phyloP scores from a whole-genome alignment of 495 filamentous ascomycete species.

The Xylaria scruposa region DNA sequence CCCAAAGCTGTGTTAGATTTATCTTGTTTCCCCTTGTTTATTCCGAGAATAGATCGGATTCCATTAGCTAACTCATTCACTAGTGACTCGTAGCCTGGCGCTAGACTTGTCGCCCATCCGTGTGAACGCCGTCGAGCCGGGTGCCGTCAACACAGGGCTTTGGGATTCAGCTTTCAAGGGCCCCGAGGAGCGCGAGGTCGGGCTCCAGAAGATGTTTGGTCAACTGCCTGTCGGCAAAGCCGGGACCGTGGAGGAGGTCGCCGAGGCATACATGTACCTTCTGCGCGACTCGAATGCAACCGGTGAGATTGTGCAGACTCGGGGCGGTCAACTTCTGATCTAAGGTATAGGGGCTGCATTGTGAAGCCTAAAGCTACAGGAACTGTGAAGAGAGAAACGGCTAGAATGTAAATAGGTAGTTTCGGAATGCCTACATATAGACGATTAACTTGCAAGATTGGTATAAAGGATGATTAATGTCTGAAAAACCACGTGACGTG shows the following conservation, averaged over 20 bases:
- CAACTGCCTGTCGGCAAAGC: conserved; percentile 50
- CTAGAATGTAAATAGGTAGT: background rate
- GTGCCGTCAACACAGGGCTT: conserved; percentile 61
- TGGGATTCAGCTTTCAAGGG: conserved; percentile 39
- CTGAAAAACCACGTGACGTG: background rate
- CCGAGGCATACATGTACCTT: conserved; percentile 68
- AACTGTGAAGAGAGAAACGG: background rate
- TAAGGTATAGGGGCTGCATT: background rate
- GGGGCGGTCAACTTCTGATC: conserved; percentile 33
- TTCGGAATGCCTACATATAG: background rate
- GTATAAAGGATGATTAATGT: background rate
- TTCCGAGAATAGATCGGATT: background rate
- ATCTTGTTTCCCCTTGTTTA: background rate
- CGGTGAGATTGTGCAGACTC: conserved; percentile 37
- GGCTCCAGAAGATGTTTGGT: conserved; percentile 30
- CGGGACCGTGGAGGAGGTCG: conserved; percentile 62
- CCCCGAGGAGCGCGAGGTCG: conserved; percentile 42
- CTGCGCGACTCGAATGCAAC: conserved; percentile 61
- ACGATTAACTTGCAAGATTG: too few relatives aligned
- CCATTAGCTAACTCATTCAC: background rate
- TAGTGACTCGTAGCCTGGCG: conserved; percentile 58
- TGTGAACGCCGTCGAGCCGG: conserved; percentile 65
- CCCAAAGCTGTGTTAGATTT: background rate
- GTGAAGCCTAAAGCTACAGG: background rate
- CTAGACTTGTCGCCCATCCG: conserved; percentile 64